These are phyloP conservation scores for Ceratocystis destructans DNA, from an alignment of 2,329 filamentous ascomycete species.

Conservation along the genomic window DNA sequence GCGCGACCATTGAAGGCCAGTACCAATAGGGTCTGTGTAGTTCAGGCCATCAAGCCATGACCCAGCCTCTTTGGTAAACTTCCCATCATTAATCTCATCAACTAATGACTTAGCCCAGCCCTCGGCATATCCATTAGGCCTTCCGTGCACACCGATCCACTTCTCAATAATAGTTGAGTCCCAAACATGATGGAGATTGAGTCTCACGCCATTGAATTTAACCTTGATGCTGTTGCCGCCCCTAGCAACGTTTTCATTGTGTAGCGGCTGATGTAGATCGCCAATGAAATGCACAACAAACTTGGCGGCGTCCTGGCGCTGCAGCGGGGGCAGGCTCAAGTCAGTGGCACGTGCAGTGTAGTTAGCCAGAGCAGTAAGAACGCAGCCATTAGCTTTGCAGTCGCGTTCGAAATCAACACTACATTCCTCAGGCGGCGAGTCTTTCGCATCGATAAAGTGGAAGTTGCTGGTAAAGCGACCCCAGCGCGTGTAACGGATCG, in stretches of 20 bases:
- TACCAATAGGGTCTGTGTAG: conserved; percentile 39
- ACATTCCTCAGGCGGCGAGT: conserved; percentile 44
- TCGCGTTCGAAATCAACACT: conserved; percentile 45
- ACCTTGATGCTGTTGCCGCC: conserved; percentile 59
- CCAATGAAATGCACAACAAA: conserved; percentile 56
- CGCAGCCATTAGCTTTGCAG: conserved; percentile 48
- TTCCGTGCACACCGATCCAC: conserved; percentile 42
- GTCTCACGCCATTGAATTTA: conserved; percentile 39
- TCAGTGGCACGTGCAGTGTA: conserved; percentile 45
- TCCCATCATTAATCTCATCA: conserved; percentile 40
- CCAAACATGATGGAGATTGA: conserved; percentile 62
- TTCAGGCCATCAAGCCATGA: conserved; percentile 46
- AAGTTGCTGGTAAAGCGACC: conserved; percentile 48
- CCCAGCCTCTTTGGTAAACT: conserved; percentile 36
- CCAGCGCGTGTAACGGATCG: conserved; percentile 49
- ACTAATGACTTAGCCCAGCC: conserved; percentile 45
- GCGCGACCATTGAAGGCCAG: conserved; percentile 49
- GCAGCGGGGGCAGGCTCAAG: conserved; percentile 30
- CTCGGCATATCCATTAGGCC: conserved; percentile 37
- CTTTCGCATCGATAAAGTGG: conserved; percentile 57
- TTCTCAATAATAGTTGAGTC: conserved; percentile 57
- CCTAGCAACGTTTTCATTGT: conserved; percentile 47
- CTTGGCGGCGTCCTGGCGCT: conserved; percentile 47
- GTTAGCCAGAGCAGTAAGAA: conserved; percentile 46
- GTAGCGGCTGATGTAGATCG: conserved; percentile 56